These are phyloP conservation scores for Gracilaria gracilis DNA, from an alignment of 23 red algal species.

Conservation along the genomic window DNA sequence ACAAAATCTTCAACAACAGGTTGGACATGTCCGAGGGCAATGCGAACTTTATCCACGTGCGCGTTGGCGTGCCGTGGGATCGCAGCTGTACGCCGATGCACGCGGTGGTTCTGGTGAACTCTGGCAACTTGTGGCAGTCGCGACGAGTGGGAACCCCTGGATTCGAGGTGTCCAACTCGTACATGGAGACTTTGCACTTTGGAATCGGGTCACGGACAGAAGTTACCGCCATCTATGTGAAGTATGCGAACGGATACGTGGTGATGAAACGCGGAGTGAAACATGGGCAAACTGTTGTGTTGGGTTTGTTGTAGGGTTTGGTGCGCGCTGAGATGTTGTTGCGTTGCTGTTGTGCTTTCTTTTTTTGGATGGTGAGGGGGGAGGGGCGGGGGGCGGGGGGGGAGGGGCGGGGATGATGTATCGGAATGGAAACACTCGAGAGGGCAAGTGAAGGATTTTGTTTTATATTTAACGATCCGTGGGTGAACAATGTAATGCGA, in stretches of 20 bases:
- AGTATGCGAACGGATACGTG: slow-evolving; percentile 39
- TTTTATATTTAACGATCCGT: too few relatives aligned
- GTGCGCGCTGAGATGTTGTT: not conserved
- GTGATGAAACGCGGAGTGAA: slow-evolving; percentile 18
- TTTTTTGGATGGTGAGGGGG: not conserved
- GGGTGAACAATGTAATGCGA: too few relatives aligned
- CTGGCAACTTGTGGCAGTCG: slow-evolving; percentile 27
- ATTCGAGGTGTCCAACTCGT: slow-evolving; percentile 35
- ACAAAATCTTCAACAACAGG: slow-evolving; percentile 22
- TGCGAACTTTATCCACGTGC: slow-evolving; percentile 45
- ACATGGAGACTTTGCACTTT: slow-evolving; percentile 66
- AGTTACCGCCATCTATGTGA: slow-evolving; percentile 34
- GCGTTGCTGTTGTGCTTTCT: not conserved
- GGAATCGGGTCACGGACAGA: slow-evolving; percentile 36
- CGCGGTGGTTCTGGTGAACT: slow-evolving; percentile 50
- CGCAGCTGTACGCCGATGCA: slow-evolving; percentile 45
- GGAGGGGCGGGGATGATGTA: not conserved
- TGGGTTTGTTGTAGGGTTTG: slow-evolving; percentile 14
- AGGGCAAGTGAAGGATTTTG: too few relatives aligned
- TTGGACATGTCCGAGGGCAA: slow-evolving; percentile 26
- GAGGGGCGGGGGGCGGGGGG: not conserved
- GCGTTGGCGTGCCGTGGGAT: slow-evolving; percentile 49
- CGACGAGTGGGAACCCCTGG: slow-evolving; percentile 62
- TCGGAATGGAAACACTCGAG: too few relatives aligned
- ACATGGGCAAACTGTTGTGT: slow-evolving; percentile 5